Conservation (phyloP, 352 stramenopile species). For the Pythium aphanidermatum region DNA sequence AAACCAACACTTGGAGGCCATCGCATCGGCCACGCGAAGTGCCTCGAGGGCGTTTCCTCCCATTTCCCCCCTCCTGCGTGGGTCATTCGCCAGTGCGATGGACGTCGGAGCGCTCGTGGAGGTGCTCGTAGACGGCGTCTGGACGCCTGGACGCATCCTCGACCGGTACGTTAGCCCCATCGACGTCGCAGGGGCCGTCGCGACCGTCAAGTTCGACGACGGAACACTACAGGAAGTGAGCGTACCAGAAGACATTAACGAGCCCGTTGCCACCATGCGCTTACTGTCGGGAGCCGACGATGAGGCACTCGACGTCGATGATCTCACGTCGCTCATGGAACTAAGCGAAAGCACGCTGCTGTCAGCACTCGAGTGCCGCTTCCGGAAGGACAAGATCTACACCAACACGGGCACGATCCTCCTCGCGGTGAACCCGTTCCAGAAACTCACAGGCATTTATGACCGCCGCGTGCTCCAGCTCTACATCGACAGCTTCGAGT, state of each 20-base stretch:
- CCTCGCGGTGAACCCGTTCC: slow-evolving; percentile 80
- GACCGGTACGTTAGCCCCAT: slow-evolving; percentile 61
- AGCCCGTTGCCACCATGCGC: slow-evolving; percentile 23
- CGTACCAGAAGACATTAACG: slow-evolving; percentile 32
- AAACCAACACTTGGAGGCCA: too few species aligned
- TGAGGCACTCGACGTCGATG: slow-evolving; percentile 54
- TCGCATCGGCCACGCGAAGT: neutral
- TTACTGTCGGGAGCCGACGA: slow-evolving; percentile 12
- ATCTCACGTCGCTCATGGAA: slow-evolving; percentile 79
- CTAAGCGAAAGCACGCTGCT: slow-evolving; percentile 67
- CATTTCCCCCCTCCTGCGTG: neutral
- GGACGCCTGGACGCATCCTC: slow-evolving; percentile 45
- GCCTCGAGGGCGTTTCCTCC: neutral
- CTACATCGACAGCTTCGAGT: slow-evolving; percentile 65
- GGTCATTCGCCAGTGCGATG: slow-evolving; percentile 25
- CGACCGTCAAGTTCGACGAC: slow-evolving; percentile 64
- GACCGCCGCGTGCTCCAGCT: slow-evolving; percentile 39
- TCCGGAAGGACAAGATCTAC: slow-evolving; percentile 74
- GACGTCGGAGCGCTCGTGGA: slow-evolving; percentile 63
- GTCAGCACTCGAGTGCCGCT: slow-evolving; percentile 60
- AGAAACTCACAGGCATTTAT: slow-evolving; percentile 65
- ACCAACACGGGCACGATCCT: slow-evolving; percentile 80
- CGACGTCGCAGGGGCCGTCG: slow-evolving; percentile 38
- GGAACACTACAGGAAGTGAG: slow-evolving; percentile 37
- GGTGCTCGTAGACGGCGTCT: slow-evolving; percentile 41